Evolutionary conservation across 2,329 filamentous ascomycete species (phyloP), one percentile per base, ranked within the genome.

Genomic region (Claviceps sp.): DNA sequence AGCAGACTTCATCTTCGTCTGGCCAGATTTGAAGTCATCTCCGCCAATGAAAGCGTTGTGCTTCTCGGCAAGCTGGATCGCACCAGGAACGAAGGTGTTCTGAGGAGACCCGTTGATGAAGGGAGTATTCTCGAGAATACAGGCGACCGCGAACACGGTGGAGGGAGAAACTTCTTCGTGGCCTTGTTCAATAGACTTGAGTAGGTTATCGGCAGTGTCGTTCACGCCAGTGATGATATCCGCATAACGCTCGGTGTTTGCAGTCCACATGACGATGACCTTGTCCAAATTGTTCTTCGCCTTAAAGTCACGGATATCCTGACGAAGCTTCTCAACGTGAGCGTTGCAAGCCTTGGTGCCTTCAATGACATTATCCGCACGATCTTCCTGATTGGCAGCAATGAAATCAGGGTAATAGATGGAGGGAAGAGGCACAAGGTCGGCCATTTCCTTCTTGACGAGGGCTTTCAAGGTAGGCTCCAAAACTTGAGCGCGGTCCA

Each of bases 1-100:
- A 20, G 93, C 93, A 55, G 93, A 97, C 76, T 98, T 98, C 93
- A 98, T 98, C 83, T 98, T 98, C 68, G 93, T 98, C 78, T 98
- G 93, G 57, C 93, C 93, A 56, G 93, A 97, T 77, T 98, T 98
- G 84, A 98, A 98, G 74, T 98, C 93, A 63, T 98, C 93, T 58
- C 93, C 93, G 54, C 93, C 93, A 63, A 98, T 89, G 75, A 95
- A 98, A 56, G 90, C 82, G 53, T 80, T 78, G 70, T 94, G 83
- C 70, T 85, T 77, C 75, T 94, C 87, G 22, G 93, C 93, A 54
- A 98, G 82, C 65, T 91, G 77, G 60, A 97, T 84, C 55, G 85
- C 87, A 63, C 93, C 93, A 8, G 91, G 91, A 20, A 98, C 91
- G 63, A 98, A 97, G 44, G 93, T 98, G 78, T 98, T 98, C 72